Percentiles rank a stretch among this genome's conserved stretches.
phyloP scores from a whole-genome alignment of 768 basidiomycete species.

The Punctularia strigosozonata region DNA sequence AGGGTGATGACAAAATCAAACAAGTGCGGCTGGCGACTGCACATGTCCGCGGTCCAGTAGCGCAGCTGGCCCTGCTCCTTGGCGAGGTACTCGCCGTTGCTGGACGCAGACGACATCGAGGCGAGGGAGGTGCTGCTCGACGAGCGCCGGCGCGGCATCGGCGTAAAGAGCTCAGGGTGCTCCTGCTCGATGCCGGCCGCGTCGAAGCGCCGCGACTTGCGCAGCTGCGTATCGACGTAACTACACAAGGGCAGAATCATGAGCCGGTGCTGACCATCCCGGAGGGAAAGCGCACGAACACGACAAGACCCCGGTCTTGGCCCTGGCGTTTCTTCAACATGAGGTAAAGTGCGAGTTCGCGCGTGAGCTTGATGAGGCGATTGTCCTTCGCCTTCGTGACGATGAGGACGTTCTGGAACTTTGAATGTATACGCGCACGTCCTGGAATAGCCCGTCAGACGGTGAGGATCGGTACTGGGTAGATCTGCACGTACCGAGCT shows the following conservation, averaged over 20 bases:
- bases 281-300: constrained; percentile 39
- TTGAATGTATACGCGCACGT: constrained; percentile 81
- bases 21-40: constrained; percentile 76
- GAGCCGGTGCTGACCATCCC: constrained; percentile 2
- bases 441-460: constrained; percentile 32
- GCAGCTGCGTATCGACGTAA: constrained; percentile 91
- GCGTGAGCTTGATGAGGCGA: constrained; percentile 86
- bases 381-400: constrained; percentile 98
- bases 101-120: constrained; percentile 36
- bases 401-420: constrained; percentile 88
- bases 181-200: constrained; percentile 79
- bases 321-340: constrained; percentile 76
- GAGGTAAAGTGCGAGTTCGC: constrained; percentile 87
- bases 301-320: constrained; percentile 73
- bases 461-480: background rate
- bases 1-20: constrained; percentile 98
- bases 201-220: constrained; percentile 85
- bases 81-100: constrained; percentile 13
- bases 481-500: constrained; percentile 61
- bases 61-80: constrained; percentile 81
- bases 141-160: constrained; percentile 62
- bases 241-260: constrained; percentile 24
- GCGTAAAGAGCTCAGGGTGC: constrained; percentile 79
- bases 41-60: constrained; percentile 98
- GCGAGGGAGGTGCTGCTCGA: constrained; percentile 56